Percentiles rank a stretch among this genome's conserved stretches.
Conservation (phyloP, 805 yeast genomes). For the Clavispora santaluciae region DNA sequence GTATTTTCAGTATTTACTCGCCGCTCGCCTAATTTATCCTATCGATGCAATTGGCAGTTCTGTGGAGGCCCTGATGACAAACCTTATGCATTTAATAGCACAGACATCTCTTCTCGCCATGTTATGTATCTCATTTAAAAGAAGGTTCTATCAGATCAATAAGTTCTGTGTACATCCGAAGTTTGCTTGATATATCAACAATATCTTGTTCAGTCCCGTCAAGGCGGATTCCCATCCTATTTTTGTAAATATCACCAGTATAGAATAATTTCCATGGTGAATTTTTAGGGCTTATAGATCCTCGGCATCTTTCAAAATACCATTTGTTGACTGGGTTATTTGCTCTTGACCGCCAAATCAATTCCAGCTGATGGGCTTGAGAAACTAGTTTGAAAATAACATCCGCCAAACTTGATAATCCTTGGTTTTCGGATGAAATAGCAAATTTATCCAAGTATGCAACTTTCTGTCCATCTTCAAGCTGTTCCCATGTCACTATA, state of each 20-base stretch:
- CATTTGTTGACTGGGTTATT: slow-evolving; percentile 92
- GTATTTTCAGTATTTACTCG: no score
- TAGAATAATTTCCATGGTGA: slow-evolving; percentile 40
- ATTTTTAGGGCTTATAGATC: slow-evolving; percentile 43
- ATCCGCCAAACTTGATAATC: slow-evolving; percentile 91
- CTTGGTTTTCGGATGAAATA: slow-evolving; percentile 76
- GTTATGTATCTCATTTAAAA: slow-evolving; percentile 1
- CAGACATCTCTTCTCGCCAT: no score
- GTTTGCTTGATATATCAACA: slow-evolving; percentile 12
- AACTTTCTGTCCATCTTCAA: slow-evolving; percentile 30
- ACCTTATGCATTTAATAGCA: no score
- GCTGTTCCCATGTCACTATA: slow-evolving; percentile 74
- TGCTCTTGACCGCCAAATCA: slow-evolving; percentile 86
- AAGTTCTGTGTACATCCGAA: slow-evolving; percentile 10
- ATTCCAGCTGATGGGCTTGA: slow-evolving; percentile 61
- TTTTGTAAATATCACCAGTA: slow-evolving; percentile 38
- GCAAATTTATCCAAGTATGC: slow-evolving; percentile 95
- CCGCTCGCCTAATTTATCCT: no score
- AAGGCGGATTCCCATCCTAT: slow-evolving; percentile 23
- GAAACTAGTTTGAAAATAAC: slow-evolving; percentile 79
- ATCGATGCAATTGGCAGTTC: no score
- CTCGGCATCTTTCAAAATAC: slow-evolving; percentile 90
- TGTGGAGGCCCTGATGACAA: no score
- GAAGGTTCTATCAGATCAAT: slow-evolving; percentile 11
- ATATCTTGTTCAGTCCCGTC: slow-evolving; percentile 11